A percentile compares a stretch with the other conserved stretches of the same genome.
phyloP scores from a whole-genome alignment of 345 rosid species.

The Rhodomyrtus tomentosa region DNA sequence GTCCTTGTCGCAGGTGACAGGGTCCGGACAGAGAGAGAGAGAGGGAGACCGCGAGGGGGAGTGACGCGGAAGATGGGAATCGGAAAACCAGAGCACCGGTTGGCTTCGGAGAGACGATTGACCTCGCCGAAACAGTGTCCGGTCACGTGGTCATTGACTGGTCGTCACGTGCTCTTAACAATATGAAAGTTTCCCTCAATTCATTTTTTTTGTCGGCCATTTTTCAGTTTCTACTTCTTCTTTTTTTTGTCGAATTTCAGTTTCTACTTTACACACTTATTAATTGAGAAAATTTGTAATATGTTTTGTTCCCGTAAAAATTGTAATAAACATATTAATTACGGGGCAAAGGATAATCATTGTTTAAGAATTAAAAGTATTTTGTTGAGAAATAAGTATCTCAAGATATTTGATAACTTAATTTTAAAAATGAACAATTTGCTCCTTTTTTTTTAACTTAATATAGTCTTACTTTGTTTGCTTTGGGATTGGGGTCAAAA shows the following conservation, averaged over 20 bases:
- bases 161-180: neutral
- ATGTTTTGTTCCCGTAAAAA: neutral
- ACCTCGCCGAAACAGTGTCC: neutral
- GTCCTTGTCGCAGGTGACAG: neutral
- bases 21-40: neutral
- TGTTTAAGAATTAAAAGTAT: neutral
- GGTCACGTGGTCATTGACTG: neutral
- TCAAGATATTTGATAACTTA: neutral
- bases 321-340: neutral
- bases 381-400: neutral
- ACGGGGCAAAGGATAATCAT: neutral
- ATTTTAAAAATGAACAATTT: too few relatives aligned
- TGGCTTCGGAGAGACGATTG: neutral
- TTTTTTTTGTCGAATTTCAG: neutral
- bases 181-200: neutral
- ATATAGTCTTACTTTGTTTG: neutral
- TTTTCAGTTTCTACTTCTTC: neutral
- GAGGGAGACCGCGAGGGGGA: too few relatives aligned
- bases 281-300: neutral
- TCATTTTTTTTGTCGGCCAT: neutral
- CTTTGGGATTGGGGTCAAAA: neutral
- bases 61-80: neutral
- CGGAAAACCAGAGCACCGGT: neutral
- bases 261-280: neutral
- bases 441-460: neutral